A percentile compares a stretch with the other conserved stretches of the same genome.
These are phyloP conservation scores for Trametes gibbosa DNA, from an alignment of 768 basidiomycete species.

Conservation along the genomic window DNA sequence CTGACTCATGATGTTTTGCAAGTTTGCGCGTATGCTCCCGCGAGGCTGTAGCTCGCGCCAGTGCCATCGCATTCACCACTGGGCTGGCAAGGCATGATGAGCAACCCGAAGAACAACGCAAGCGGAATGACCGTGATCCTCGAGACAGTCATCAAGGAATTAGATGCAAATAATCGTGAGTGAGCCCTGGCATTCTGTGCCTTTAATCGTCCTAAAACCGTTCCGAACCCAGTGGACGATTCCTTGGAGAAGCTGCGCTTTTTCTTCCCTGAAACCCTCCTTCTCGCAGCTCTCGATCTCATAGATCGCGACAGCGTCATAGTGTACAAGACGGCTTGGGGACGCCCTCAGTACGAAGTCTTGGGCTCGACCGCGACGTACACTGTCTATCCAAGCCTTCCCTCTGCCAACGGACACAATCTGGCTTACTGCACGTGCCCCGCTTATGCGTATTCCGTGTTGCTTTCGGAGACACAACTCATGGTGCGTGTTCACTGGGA, in stretches of 20 bases:
- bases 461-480: constrained; percentile 56
- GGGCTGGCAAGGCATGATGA: neutral
- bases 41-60: too few relatives aligned
- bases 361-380: constrained; percentile 64
- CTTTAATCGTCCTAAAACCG: neutral
- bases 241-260: constrained; percentile 51
- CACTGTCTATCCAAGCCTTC: constrained; percentile 45
- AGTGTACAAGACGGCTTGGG: constrained; percentile 56
- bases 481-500: constrained; percentile 50
- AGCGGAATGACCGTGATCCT: neutral
- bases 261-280: constrained; percentile 59
- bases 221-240: constrained; percentile 41
- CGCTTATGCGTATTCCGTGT: constrained; percentile 63
- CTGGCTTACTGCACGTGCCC: constrained; percentile 70
- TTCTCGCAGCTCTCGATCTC: constrained; percentile 74
- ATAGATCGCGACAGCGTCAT: constrained; percentile 70
- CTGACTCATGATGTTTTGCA: too few relatives aligned
- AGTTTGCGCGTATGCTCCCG: too few relatives aligned
- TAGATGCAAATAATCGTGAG: constrained; percentile 1
- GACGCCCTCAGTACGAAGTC: constrained; percentile 62
- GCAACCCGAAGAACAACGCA: neutral
- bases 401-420: constrained; percentile 23
- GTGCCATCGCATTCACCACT: neutral
- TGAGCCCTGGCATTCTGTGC: neutral
- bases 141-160: neutral